Evolutionary conservation across 2,329 filamentous ascomycete genomes (phyloP).

Genomic region (Paradendryphiella salina): DNA sequence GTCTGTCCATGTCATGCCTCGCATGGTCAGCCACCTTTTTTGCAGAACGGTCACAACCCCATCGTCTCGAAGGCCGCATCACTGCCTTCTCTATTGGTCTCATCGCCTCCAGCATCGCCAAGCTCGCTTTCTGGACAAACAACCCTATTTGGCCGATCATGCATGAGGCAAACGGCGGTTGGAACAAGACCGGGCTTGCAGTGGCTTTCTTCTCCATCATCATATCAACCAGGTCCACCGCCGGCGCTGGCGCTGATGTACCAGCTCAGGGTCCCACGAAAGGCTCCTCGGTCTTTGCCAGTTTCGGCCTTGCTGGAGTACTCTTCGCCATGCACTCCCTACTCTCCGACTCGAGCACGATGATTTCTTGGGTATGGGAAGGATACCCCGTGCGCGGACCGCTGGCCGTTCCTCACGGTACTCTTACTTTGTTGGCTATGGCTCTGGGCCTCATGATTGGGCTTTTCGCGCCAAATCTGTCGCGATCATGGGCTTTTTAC

Average conservation of each 20-base stretch:
- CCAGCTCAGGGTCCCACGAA: constrained; percentile 60
- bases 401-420: constrained; percentile 85
- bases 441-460: constrained; percentile 76
- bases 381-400: constrained; percentile 90
- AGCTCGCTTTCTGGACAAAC: constrained; percentile 92
- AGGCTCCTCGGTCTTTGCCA: constrained; percentile 72
- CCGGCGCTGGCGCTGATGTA: constrained; percentile 51
- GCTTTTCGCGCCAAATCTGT: constrained; percentile 70
- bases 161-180: constrained; percentile 85
- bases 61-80: constrained; percentile 78
- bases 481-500: constrained; percentile 78
- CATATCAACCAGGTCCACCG: constrained; percentile 70
- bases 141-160: constrained; percentile 97
- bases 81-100: constrained; percentile 80
- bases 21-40: constrained; percentile 83
- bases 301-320: constrained; percentile 77
- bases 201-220: constrained; percentile 76
- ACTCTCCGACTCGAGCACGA: constrained; percentile 94
- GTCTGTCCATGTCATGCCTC: constrained; percentile 76
- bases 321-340: constrained; percentile 91
- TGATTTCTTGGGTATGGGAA: constrained; percentile 99
- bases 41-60: constrained; percentile 72
- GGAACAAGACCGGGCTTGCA: constrained; percentile 80
- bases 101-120: constrained; percentile 81
- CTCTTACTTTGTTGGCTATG: constrained; percentile 85